Conservation (phyloP, 2,329 filamentous ascomycete genomes). For the Didymella arachidicola region DNA sequence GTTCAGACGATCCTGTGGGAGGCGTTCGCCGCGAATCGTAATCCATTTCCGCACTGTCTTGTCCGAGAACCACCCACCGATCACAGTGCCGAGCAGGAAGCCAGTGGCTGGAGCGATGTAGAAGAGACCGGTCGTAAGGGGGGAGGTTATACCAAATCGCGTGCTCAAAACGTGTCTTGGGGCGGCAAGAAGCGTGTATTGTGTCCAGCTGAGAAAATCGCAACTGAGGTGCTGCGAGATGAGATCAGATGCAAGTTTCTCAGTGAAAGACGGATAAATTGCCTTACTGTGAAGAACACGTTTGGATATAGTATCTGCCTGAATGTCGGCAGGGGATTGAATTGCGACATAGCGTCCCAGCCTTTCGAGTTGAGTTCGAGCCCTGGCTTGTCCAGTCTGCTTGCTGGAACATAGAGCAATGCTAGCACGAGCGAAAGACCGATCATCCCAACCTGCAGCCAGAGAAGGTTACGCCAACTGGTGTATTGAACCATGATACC, state of each 20-base stretch:
- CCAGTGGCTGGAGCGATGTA: neutral
- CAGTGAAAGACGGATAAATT: neutral
- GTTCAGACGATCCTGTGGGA: neutral
- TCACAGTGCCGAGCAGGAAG: neutral
- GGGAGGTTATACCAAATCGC: neutral
- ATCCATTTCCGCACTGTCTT: neutral
- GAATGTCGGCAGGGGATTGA: neutral
- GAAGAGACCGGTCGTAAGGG: neutral
- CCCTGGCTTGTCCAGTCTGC: neutral
- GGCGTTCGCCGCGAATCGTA: neutral
- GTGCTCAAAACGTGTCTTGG: neutral
- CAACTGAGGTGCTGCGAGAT: neutral
- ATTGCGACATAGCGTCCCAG: neutral
- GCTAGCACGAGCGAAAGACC: neutral
- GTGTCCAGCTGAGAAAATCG: neutral
- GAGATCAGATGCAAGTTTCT: neutral
- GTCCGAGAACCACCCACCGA: neutral
- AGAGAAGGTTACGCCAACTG: neutral
- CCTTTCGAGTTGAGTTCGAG: neutral
- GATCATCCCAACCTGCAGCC: neutral
- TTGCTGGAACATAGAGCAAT: neutral
- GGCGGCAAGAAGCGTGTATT: neutral
- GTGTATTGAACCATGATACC: neutral
- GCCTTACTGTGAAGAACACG: neutral
- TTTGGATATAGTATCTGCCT: neutral